Evolutionary conservation across 352 stramenopile species (phyloP), one percentile per base, ranked within the genome.

Genomic region (Phytopythium boreale): DNA sequence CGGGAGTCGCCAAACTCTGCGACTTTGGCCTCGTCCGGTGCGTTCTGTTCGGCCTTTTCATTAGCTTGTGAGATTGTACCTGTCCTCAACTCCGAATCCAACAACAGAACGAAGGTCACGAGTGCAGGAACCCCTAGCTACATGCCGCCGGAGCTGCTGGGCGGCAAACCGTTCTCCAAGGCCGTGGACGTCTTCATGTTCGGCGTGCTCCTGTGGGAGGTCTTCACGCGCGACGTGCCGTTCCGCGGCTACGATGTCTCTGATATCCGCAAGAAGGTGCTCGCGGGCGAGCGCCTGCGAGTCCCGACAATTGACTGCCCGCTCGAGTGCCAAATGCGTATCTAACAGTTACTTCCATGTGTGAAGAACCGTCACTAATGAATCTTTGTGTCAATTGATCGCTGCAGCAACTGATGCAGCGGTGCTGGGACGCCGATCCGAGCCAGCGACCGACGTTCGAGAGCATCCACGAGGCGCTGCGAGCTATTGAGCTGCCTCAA

Each of bases 141-240:
- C 70, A 96, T 96, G 88, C 82, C 87, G 14, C 85, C 87, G 14
- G 90, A 98, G 69, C 77, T 98, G 3, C 71, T 98, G 22, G 81
- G 68, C 26, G 80, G 84, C 12, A 81, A 80, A 9, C 73, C 87
- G 0, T 98, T 97, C 63, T 96, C 84, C 29, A 97, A 95, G 63
- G 79, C 76, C 0, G 90, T 98, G 37, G 92, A 98, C 64, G 89
- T 97, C 22, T 98, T 94, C 73, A 96, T 96, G 70, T 98, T 97
- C 73, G 93, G 90, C 17, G 78, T 98, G 50, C 71, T 98, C 26
- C 64, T 98, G 9, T 97, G 90, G 89, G 92, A 98, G 76, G 75
- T 98, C 49, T 92, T 93, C 68, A 77, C 81, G 49, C 76, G 83
- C 12, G 82, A 96, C 19, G 66, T 95, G 6, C 89, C 89, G 7